Evolutionary conservation across 1,139 yeast species (phyloP), one percentile per base, ranked within the genome.

Genomic region (Wickerhamiella infanticola): DNA sequence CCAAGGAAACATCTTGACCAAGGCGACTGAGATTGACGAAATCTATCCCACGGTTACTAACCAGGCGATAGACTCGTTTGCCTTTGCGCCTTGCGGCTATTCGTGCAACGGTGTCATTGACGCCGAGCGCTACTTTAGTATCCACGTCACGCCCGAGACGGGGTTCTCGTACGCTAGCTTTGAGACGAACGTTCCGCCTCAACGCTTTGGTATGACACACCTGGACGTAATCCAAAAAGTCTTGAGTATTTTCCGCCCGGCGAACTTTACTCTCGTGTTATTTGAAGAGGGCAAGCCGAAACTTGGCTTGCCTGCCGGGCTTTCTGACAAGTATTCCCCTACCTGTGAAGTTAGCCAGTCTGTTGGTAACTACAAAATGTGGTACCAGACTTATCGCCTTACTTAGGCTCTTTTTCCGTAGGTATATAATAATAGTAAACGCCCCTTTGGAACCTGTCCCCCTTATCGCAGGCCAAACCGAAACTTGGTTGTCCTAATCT

Each of bases 131-230:
- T 90, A 88, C 66, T 86, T 84, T 61, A 90, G 97, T 18, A 70
- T 88, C 51, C 98, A 90, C 62, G 83, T 90, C 39, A 90, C 98
- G 0, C 98, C 98, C 0, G 97, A 90, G 62, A 63, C 70, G 23
- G 94, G 90, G 31, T 90, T 94, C 85, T 84, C 95, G 3, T 90
- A 90, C 64, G 97, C 97, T 11, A 83, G 95, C 13, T 90, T 88
- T 64, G 97, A 90, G 62, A 79, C 96, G 23, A 90, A 84, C 61
- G 84, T 78, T 43, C 77, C 80, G 8, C 66, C 75, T 4, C 63
- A 67, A 13, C 62, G 63, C 46, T 61, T 61, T 38, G 64, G 68
- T 13, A 61, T 73, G 43, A 65, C 70, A 43, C 73, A 79, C 55
- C 58, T 68, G 33, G 72, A 71, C 23, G 77, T 83, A 5, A 53